A percentile compares a stretch with the other conserved stretches of the same genome.
phyloP scores from a whole-genome alignment of 176 grass and related monocot genomes.

The Triticum turgidum region DNA sequence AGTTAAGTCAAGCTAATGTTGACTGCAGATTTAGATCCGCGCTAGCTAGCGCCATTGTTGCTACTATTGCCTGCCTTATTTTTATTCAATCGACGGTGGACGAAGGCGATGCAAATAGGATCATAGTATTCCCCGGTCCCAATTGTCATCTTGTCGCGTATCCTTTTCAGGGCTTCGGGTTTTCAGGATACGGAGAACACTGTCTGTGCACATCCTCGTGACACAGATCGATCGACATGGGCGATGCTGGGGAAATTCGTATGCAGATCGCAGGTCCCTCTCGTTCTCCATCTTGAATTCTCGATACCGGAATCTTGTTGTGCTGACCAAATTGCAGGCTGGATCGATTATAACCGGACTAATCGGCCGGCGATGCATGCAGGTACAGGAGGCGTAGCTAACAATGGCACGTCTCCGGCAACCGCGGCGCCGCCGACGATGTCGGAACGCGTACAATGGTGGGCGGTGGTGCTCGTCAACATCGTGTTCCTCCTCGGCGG shows the following conservation, averaged over 20 bases:
- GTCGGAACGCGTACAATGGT: slow-evolving; percentile 28
- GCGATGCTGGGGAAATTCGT: slow-evolving; percentile 40
- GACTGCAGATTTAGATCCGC: background rate
- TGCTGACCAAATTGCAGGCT: too few species aligned
- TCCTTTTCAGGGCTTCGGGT: background rate
- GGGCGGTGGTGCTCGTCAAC: slow-evolving; percentile 37
- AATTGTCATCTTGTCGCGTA: background rate
- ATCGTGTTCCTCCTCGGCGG: slow-evolving; percentile 42
- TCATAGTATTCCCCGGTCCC: background rate
- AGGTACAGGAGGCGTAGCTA: slow-evolving; percentile 8
- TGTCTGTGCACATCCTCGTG: background rate
- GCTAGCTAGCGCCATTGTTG: background rate
- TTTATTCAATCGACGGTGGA: background rate
- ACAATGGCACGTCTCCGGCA: background rate
- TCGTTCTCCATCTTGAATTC: background rate
- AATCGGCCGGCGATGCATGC: background rate
- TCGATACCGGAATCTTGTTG: background rate
- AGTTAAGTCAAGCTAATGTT: background rate
- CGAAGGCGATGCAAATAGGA: background rate
- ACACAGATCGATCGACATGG: slow-evolving; percentile 13
- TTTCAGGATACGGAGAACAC: background rate
- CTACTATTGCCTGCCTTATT: background rate
- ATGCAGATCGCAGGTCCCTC: slow-evolving; percentile 43
- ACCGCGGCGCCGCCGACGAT: background rate
- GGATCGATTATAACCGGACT: background rate